Base-by-base conservation (phyloP, 768 basidiomycete genomes). In the Rhodotorula sphaerocarpa region DNA sequence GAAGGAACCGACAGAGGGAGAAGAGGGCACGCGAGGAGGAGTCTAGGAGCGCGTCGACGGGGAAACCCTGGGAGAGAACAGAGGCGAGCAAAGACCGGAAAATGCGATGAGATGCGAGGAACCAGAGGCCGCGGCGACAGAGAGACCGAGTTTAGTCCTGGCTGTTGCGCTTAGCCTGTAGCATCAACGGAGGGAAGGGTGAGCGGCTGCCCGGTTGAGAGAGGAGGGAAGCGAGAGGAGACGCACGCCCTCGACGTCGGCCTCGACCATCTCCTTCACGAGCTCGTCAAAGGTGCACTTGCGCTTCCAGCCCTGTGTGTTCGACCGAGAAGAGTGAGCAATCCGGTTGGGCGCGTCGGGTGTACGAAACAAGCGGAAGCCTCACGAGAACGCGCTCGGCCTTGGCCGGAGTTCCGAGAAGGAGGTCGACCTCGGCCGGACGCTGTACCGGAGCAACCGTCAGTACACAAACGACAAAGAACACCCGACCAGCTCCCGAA, bases 261-360 rank as follows among this genome's bases (percentile, higher is more conserved):
- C 82, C 36, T 81, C 79, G 30, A 95, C 89, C 92, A 96, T 95
- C 80, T 96, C 90, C 70, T 81, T 81, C 45, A 96, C 88, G 64
- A 97, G 83, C 41, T 81, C 76, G 66, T 90, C 83, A 73, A 95
- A 97, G 70, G 82, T 79, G 59, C 89, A 84, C 69, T 84, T 79
- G 63, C 93, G 85, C 75, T 86, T 90, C 92, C 92, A 96, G 14
- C 90, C 88, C 55, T 57, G 45, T n/a, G 10, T 5, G 23, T 6
- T 6, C 1, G 14, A 9, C n/a, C 20, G 28, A 12, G 5, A 1
- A 7, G n/a, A n/a, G 33, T 39, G n/a, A 39, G n/a, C 30, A n/a
- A n/a, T 10, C 21, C 23, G 42, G 11, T 27, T 5, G 21, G 3
- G 27, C 9, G 15, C 6, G 14, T 1, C 28, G 11, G 16, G 3